Base-by-base conservation (phyloP, 345 rosid genomes). In the Camelina laxa region DNA sequence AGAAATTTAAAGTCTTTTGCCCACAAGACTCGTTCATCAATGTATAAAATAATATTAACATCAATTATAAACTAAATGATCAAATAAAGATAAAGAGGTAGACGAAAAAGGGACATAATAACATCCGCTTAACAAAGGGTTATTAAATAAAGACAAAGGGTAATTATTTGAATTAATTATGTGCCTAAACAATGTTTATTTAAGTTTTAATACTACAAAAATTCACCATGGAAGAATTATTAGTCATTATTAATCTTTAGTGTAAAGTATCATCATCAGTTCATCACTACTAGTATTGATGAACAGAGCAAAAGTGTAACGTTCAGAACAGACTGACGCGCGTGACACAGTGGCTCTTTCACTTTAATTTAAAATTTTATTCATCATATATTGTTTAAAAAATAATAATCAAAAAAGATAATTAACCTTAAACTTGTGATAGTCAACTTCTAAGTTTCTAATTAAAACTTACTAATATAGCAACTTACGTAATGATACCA, bases 51-150 rank as follows among this genome's bases (percentile, higher is more conserved):
- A 38, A 27, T 27, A 27, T 27, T 13, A 36, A 24, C 16, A 62
- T 41, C 68, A 38, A 2, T 31, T 15, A 55, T 30, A 19, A 20
- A 53, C 11, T 64, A 22, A 55, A 15, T 44, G 17, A 63, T 44
- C 16, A 8, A 63, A 31, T 39, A 38, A 21, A 21, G 60, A 67
- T 53, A 54, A 16, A 22, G 10, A 39, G 7, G 7, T 68, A 54
- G 65, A 58, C n/a, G 44, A 44, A 70, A 45, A 35, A 58, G 44
- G 73, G 65, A 69, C 56, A 57, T 57, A 13, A 57, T 45, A 74
- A 70, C 74, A 17, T 58, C 58, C 14, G 64, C 54, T 31, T 9
- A 45, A 19, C 16, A 69, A 27, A 27, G 30, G 41, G 65, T 58
- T 20, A 15, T 57, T 59, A 45, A 57, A 70, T 58, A 6, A 56